Conservation (phyloP, 495 filamentous ascomycete genomes). For the Halenospora varia region DNA sequence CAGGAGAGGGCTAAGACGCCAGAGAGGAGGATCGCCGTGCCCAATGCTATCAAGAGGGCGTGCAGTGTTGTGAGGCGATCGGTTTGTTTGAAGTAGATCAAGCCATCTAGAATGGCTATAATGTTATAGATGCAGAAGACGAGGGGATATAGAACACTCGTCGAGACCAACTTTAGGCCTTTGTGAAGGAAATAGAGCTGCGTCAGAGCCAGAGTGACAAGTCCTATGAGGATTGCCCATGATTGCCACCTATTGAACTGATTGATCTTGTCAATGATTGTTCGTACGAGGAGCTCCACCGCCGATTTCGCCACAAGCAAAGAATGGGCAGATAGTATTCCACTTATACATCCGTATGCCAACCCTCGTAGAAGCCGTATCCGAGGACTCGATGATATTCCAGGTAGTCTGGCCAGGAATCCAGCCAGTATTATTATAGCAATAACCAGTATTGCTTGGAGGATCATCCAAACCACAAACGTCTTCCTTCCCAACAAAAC, state of each 20-base stretch:
- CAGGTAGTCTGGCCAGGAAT: slow-evolving; percentile 43
- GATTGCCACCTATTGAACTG: slow-evolving; percentile 98
- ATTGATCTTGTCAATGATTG: slow-evolving; percentile 80
- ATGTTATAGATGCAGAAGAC: slow-evolving; percentile 99
- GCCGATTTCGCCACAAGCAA: slow-evolving; percentile 94
- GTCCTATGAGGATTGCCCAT: slow-evolving; percentile 84
- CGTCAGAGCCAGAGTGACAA: slow-evolving; percentile 77
- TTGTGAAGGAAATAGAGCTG: slow-evolving; percentile 95
- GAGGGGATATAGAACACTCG: slow-evolving; percentile 93
- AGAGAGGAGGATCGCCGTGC: slow-evolving; percentile 77
- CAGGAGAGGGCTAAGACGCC: slow-evolving; percentile 93
- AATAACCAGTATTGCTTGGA: slow-evolving; percentile 67
- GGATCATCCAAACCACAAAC: slow-evolving; percentile 90
- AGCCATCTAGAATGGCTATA: slow-evolving; percentile 92
- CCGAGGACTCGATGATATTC: slow-evolving; percentile 49
- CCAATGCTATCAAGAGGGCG: slow-evolving; percentile 80
- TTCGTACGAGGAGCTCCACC: slow-evolving; percentile 93
- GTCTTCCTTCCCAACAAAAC: slow-evolving; percentile 64
- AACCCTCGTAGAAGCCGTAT: slow-evolving; percentile 83
- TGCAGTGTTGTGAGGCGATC: slow-evolving; percentile 69
- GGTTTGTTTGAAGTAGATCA: slow-evolving; percentile 94
- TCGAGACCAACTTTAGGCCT: slow-evolving; percentile 90
- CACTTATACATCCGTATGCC: slow-evolving; percentile 83
- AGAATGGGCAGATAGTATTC: slow-evolving; percentile 89
- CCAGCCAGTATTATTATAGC: slow-evolving; percentile 62